These are phyloP conservation scores for Ophiocordyceps sinensis DNA, from an alignment of 2,329 filamentous ascomycete species.

Conservation along the genomic window DNA sequence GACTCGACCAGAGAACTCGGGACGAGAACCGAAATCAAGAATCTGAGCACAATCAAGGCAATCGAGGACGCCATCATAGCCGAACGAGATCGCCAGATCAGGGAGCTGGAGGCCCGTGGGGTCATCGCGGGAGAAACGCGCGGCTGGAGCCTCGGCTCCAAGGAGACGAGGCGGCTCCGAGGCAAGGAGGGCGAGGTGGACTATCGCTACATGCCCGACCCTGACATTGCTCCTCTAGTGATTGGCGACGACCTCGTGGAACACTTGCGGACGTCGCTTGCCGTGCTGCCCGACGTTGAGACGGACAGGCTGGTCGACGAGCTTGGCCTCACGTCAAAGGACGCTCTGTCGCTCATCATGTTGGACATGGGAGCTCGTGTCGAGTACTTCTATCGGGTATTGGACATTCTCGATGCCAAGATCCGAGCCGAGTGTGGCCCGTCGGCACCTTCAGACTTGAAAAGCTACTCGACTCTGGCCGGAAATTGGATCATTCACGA, in stretches of 20 bases:
- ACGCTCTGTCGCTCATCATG: slow-evolving; percentile 65
- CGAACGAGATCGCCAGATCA: slow-evolving; percentile 80
- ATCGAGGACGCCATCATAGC: slow-evolving; percentile 90
- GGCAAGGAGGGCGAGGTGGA: slow-evolving; percentile 96
- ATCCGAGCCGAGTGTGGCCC: slow-evolving; percentile 9
- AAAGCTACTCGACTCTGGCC: slow-evolving; percentile 29
- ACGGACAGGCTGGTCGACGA: slow-evolving; percentile 44
- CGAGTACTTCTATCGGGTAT: slow-evolving; percentile 65
- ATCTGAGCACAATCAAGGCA: slow-evolving; percentile 85
- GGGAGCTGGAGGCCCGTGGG: slow-evolving; percentile 60
- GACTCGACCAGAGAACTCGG: slow-evolving; percentile 41
- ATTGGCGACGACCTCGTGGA: slow-evolving; percentile 57
- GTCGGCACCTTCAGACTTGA: slow-evolving; percentile 11
- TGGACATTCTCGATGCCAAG: slow-evolving; percentile 29
- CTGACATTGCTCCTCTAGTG: slow-evolving; percentile 69
- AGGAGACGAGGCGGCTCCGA: slow-evolving; percentile 65
- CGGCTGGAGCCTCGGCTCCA: slow-evolving; percentile 79
- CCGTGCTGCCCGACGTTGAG: slow-evolving; percentile 57
- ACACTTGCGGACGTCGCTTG: slow-evolving; percentile 48
- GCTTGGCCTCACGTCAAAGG: slow-evolving; percentile 62
- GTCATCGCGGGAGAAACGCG: slow-evolving; percentile 72
- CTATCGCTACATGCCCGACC: slow-evolving; percentile 97
- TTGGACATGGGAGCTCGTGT: slow-evolving; percentile 67
- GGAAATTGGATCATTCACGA: slow-evolving; percentile 63
- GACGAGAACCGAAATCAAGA: slow-evolving; percentile 93